These are phyloP conservation scores for Cylindrotheca closterium DNA, from an alignment of 108 stramenopile genomes.

Conservation along the genomic window DNA sequence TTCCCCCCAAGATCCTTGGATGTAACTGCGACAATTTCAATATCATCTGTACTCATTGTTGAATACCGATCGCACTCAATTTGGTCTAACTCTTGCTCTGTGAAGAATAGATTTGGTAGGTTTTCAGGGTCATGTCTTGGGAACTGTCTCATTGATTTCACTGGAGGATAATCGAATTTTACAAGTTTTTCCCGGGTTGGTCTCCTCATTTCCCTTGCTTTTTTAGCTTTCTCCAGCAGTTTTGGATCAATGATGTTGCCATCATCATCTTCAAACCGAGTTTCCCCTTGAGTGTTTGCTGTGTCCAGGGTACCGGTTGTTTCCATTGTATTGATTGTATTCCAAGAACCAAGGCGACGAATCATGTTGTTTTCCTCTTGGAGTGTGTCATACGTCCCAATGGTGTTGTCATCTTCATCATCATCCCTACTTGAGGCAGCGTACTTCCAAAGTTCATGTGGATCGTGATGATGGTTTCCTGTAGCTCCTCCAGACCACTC, in stretches of 20 bases:
- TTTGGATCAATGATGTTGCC: slow-evolving; percentile 32
- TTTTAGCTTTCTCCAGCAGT: slow-evolving; percentile 14
- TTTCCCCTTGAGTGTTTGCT: neutral
- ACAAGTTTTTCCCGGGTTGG: slow-evolving; percentile 38
- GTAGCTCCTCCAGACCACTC: slow-evolving; percentile 2
- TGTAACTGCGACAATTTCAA: slow-evolving; percentile 75
- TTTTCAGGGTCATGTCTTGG: slow-evolving; percentile 61
- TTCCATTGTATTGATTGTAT: slow-evolving; percentile 27
- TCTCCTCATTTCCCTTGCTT: slow-evolving; percentile 14
- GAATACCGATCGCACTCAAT: slow-evolving; percentile 76
- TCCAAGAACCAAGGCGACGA: slow-evolving; percentile 41
- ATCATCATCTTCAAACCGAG: slow-evolving; percentile 30
- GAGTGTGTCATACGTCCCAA: slow-evolving; percentile 24
- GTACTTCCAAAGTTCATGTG: slow-evolving; percentile 13
- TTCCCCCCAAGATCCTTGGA: slow-evolving; percentile 6
- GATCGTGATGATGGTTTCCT: neutral
- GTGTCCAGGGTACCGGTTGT: slow-evolving; percentile 22
- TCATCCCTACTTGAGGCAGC: slow-evolving; percentile 21
- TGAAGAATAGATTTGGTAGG: slow-evolving; percentile 67
- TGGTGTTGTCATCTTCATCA: slow-evolving; percentile 23
- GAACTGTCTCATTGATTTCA: slow-evolving; percentile 65
- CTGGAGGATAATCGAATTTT: slow-evolving; percentile 77
- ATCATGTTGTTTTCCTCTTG: slow-evolving; percentile 34
- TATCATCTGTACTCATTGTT: slow-evolving; percentile 66
- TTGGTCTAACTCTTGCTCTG: slow-evolving; percentile 75